A percentile compares a stretch with the other conserved stretches of the same genome.
Conservation (phyloP, 176 grass and related monocot genomes). For the Panicum miliaceum region DNA sequence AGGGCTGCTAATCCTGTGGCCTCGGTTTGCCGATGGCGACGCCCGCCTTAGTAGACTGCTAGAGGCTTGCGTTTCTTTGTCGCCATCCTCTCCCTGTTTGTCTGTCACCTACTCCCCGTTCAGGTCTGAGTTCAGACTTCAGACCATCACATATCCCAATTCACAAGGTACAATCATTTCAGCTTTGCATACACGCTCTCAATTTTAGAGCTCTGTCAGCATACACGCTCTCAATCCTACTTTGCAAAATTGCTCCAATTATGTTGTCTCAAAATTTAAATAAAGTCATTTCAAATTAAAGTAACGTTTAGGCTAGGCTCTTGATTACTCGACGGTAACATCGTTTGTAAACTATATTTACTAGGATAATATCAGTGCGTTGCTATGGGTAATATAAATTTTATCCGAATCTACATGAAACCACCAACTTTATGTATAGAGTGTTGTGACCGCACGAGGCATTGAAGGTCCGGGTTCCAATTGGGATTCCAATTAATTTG, state of each 20-base stretch:
- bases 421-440: no score
- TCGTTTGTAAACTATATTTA: background rate
- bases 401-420: no score
- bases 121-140: background rate
- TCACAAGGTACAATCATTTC: no score
- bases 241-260: background rate
- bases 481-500: no score
- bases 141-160: background rate
- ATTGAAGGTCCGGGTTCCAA: no score
- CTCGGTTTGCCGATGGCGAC: conserved; percentile 46
- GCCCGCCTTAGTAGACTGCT: conserved; percentile 10
- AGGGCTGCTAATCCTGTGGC: conserved; percentile 34
- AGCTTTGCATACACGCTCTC: background rate
- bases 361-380: no score
- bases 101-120: background rate
- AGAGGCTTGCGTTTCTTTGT: conserved; percentile 49
- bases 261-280: background rate
- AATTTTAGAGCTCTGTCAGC: background rate
- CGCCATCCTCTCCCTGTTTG: background rate
- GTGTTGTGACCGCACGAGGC: no score
- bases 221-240: background rate
- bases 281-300: background rate
- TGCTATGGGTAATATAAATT: no score
- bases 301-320: background rate
- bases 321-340: background rate